phyloP scores from a whole-genome alignment of 495 filamentous ascomycete species.

The Aspergillus funiculosus region DNA sequence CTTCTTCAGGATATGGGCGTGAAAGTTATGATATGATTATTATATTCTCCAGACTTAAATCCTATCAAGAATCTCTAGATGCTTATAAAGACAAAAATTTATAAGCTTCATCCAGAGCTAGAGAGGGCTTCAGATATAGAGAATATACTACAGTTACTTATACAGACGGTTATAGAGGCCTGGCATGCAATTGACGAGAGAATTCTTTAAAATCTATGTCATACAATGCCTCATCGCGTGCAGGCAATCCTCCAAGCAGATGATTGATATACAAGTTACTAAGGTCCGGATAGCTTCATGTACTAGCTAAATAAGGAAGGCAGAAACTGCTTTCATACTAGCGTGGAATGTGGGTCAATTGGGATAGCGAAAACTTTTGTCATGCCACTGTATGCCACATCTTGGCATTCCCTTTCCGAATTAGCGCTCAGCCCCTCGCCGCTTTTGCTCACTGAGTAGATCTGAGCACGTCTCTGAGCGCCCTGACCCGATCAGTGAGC shows the following conservation, averaged over 20 bases:
- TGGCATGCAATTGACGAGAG: neutral
- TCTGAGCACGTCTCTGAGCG: no score
- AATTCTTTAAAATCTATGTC: neutral
- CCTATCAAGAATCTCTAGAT: neutral
- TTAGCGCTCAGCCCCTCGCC: no score
- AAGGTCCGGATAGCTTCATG: neutral
- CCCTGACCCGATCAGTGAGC: no score
- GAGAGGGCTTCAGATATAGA: neutral
- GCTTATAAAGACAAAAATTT: neutral
- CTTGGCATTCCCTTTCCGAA: no score
- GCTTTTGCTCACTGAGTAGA: no score
- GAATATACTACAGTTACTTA: neutral
- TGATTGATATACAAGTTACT: neutral
- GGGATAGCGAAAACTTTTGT: constrained; percentile 1
- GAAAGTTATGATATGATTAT: neutral
- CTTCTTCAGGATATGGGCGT: neutral
- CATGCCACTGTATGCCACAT: neutral
- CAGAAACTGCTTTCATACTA: neutral
- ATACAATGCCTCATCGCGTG: constrained; percentile 2
- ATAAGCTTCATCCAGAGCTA: constrained; percentile 1
- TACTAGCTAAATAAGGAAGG: neutral
- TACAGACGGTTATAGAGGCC: neutral
- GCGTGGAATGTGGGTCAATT: neutral
- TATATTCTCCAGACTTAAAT: neutral
- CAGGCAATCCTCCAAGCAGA: neutral